These are phyloP conservation scores for Dianthus caryophyllus DNA, from an alignment of 148 eudicot species.

Conservation along the genomic window DNA sequence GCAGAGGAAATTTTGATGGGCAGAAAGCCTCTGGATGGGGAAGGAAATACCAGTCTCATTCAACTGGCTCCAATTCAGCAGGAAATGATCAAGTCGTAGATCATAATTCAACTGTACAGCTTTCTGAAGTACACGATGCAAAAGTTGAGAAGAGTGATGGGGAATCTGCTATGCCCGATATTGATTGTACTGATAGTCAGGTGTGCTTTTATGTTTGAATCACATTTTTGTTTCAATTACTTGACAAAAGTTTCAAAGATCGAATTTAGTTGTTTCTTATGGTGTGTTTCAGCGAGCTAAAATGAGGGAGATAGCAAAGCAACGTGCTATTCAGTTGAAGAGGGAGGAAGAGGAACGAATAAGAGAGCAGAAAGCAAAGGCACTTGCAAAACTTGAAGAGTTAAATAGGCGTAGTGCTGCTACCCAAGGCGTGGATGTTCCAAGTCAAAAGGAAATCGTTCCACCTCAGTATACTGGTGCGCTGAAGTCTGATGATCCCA, in stretches of 20 bases:
- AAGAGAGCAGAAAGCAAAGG: conserved; percentile 92
- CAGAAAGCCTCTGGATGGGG: conserved; percentile 58
- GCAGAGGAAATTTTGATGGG: conserved; percentile 48
- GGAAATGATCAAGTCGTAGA: conserved; percentile 24
- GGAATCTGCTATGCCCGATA: conserved; percentile 27
- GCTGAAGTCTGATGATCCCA: conserved; percentile 38
- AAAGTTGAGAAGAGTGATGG: conserved; percentile 36
- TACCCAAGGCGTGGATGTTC: conserved; percentile 36
- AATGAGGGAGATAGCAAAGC: conserved; percentile 79
- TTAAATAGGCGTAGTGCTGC: conserved; percentile 67
- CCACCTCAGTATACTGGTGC: conserved; percentile 22
- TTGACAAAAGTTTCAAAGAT: neutral
- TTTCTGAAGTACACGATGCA: conserved; percentile 28
- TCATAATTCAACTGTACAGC: conserved; percentile 24
- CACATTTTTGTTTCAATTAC: neutral
- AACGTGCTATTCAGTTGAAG: conserved; percentile 69
- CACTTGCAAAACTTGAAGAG: conserved; percentile 88
- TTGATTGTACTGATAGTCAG: conserved; percentile 53
- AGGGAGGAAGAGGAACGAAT: conserved; percentile 90
- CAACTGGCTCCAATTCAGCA: conserved; percentile 33
- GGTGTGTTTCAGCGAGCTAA: conserved; percentile 58
- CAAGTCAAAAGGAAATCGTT: conserved; percentile 38
- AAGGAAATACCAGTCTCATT: conserved; percentile 42
- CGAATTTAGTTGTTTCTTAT: conserved; percentile 12
- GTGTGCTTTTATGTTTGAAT: conserved; percentile 23